A percentile compares a stretch with the other conserved stretches of the same genome.
Conservation (phyloP, 495 filamentous ascomycete species). For the Amorphotheca resinae region DNA sequence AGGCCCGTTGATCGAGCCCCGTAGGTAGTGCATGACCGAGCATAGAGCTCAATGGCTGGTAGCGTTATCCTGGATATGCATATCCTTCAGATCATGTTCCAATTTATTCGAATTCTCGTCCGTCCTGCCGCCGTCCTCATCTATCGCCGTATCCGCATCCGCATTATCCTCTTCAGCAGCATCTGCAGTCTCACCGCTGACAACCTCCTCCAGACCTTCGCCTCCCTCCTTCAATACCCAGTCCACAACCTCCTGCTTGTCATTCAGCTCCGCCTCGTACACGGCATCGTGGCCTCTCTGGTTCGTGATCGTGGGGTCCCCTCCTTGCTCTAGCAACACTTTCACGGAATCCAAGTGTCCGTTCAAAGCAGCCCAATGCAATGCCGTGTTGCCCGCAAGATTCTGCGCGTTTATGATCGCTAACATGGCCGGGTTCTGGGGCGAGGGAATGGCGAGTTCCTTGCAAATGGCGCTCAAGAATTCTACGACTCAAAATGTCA, state of each 20-base stretch:
- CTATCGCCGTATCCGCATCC: background rate
- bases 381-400: conserved; percentile 67
- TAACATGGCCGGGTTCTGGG: conserved; percentile 21
- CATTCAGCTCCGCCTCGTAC: conserved; percentile 68
- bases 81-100: background rate
- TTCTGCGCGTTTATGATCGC: conserved; percentile 58
- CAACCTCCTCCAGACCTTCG: conserved; percentile 39
- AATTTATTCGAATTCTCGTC: background rate
- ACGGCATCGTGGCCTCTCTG: conserved; percentile 73
- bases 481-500: conserved; percentile 23
- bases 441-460: conserved; percentile 22
- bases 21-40: background rate
- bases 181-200: conserved; percentile 25
- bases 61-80: background rate
- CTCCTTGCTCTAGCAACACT: conserved; percentile 52
- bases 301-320: conserved; percentile 63
- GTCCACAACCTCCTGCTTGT: conserved; percentile 53
- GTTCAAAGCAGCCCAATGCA: conserved; percentile 88
- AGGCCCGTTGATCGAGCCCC: too few species aligned
- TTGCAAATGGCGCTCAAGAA: conserved; percentile 37
- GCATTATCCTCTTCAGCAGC: conserved; percentile 6
- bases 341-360: conserved; percentile 74
- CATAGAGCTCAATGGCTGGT: background rate
- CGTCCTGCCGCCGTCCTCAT: background rate
- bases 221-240: conserved; percentile 46